Conservation (phyloP, 768 basidiomycete species). For the Amanita pseudoporphyria region DNA sequence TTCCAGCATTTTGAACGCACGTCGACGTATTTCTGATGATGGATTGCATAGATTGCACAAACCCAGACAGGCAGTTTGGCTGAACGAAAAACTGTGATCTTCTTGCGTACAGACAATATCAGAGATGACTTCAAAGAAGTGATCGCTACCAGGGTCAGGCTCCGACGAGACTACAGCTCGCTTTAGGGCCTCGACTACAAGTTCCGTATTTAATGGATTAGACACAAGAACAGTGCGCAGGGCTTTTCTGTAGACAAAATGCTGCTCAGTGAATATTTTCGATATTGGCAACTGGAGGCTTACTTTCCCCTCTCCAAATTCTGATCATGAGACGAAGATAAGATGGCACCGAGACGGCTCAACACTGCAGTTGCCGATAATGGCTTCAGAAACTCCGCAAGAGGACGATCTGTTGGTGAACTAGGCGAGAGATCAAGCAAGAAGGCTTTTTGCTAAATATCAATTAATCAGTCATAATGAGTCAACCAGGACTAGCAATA, state of each 20-base stretch:
- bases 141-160: slow-evolving; percentile 43
- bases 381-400: slow-evolving; percentile 41
- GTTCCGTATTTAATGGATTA: slow-evolving; percentile 39
- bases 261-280: neutral
- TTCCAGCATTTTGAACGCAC: slow-evolving; percentile 75
- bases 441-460: slow-evolving; percentile 63
- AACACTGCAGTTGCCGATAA: slow-evolving; percentile 43
- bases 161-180: slow-evolving; percentile 58
- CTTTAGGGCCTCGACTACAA: slow-evolving; percentile 57
- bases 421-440: slow-evolving; percentile 45
- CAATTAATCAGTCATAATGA: slow-evolving; percentile 5
- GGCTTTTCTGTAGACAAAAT: slow-evolving; percentile 50
- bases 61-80: slow-evolving; percentile 68
- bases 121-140: slow-evolving; percentile 72
- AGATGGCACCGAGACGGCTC: slow-evolving; percentile 61
- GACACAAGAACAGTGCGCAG: slow-evolving; percentile 58
- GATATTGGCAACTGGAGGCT: slow-evolving; percentile 18
- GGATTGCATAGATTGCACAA: slow-evolving; percentile 81
- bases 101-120: slow-evolving; percentile 52
- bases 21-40: slow-evolving; percentile 49
- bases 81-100: slow-evolving; percentile 55
- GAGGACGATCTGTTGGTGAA: slow-evolving; percentile 54
- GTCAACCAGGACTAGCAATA: neutral
- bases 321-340: slow-evolving; percentile 45
- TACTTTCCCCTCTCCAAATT: slow-evolving; percentile 57